These are phyloP conservation scores for Cantharellus cinnabarinus DNA, from an alignment of 768 basidiomycete genomes.

Conservation along the genomic window DNA sequence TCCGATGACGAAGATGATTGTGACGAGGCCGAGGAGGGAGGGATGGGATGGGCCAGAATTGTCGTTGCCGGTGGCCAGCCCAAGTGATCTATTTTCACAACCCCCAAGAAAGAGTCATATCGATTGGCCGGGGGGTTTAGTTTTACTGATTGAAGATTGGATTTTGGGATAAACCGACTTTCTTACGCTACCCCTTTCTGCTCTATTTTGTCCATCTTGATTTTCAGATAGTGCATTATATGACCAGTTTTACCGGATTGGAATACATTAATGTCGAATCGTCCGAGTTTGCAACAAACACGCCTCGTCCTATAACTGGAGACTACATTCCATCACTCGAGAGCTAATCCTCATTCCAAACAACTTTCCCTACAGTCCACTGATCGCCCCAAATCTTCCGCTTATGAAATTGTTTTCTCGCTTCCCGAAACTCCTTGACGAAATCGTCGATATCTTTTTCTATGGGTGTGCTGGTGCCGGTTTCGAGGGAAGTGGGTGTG, in stretches of 20 bases:
- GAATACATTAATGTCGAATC: too few relatives aligned
- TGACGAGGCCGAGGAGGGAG: neutral
- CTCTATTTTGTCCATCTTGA: too few relatives aligned
- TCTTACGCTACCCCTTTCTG: too few relatives aligned
- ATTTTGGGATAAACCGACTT: too few relatives aligned
- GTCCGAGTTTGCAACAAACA: too few relatives aligned
- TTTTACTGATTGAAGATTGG: too few relatives aligned
- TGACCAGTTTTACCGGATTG: too few relatives aligned
- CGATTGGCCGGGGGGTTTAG: too few relatives aligned
- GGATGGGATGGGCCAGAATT: neutral
- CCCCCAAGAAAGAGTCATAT: too few relatives aligned
- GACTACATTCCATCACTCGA: too few relatives aligned
- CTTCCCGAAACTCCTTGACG: slow-evolving; percentile 68
- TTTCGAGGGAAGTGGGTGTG: neutral
- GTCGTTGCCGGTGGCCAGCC: neutral
- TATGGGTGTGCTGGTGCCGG: neutral
- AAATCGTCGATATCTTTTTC: slow-evolving; percentile 58
- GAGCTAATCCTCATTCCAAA: slow-evolving; percentile 42
- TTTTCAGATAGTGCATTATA: too few relatives aligned
- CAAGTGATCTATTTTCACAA: neutral
- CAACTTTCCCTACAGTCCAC: slow-evolving; percentile 70
- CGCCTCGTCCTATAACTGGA: too few relatives aligned
- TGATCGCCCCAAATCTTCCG: slow-evolving; percentile 75
- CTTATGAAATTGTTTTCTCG: slow-evolving; percentile 83
- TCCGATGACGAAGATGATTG: neutral